Evolutionary conservation across 805 yeast species (phyloP), one percentile per base, ranked within the genome.

Genomic region (Wickerhamia fluorescens): DNA sequence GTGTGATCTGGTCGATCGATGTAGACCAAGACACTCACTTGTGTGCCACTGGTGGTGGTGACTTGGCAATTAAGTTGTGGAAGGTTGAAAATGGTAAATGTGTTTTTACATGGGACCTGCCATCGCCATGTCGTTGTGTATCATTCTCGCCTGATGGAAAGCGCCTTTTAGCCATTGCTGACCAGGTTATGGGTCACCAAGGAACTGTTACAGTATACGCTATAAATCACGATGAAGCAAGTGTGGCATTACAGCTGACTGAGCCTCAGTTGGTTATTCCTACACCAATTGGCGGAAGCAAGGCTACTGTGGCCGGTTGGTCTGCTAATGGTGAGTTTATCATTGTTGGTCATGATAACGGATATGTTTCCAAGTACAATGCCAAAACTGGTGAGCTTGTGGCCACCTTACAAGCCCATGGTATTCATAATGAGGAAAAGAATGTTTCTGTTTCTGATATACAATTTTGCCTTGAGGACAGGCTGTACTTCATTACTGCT

Each of bases 1-100:
- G 98, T 78, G 83, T 96, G 31, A 79, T 92, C 47, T 86, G 94
- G 92, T 78, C 95, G 19, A 78, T 92, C 41, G 97, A 88, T 54
- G 79, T 87, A 25, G 92, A 85, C 55, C 56, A 63, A 23, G 69
- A 71, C 33, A 68, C 89, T n/a, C 65, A 69, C 23, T 70, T 71
- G 38, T 77, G 85, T 40, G 75, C 78, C 33, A 88, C 98, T 3
- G 96, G 95, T 20, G 76, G 92, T 38, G 95, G 96, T 31, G 98
- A 92, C 53, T 77, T 80, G 56, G 67, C 81, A 30, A 75, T 84
- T 44, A 83, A 82, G 45, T 69, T 89, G 40, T 92, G 96, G 96
- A 71, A 71, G 40, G 82, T 82, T 11, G 63, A 71, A 48, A 79
- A 76, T 28, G 99, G 98, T 29, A 70, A 77, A 46, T 72, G 78